These are phyloP conservation scores for Fusarium sacchari DNA, from an alignment of 2,329 filamentous ascomycete species.

Conservation along the genomic window DNA sequence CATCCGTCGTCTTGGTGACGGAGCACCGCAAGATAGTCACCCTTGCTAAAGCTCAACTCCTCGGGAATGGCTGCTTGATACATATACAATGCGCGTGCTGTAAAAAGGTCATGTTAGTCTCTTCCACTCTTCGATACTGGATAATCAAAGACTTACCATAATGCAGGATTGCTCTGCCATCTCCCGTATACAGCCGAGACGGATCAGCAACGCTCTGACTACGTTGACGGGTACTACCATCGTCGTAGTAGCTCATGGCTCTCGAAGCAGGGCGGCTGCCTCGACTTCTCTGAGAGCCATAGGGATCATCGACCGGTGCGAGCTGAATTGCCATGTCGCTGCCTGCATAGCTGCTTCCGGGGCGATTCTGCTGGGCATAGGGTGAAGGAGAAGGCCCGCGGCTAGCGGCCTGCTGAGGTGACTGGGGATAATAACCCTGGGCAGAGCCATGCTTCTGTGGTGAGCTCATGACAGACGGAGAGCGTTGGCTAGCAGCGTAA, in stretches of 20 bases:
- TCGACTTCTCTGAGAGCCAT: conserved; percentile 66
- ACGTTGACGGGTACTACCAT: conserved; percentile 61
- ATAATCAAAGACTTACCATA: conserved; percentile 76
- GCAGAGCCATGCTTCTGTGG: conserved; percentile 59
- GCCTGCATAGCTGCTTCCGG: conserved; percentile 61
- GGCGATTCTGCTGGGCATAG: conserved; percentile 59
- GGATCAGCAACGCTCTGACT: conserved; percentile 90
- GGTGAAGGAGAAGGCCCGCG: conserved; percentile 61
- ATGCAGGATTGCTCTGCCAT: conserved; percentile 88
- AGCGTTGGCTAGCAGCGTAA: conserved; percentile 57
- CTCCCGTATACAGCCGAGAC: conserved; percentile 82
- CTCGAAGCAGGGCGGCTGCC: conserved; percentile 61
- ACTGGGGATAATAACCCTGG: conserved; percentile 63
- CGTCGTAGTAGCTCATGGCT: conserved; percentile 67
- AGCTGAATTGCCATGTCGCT: conserved; percentile 76
- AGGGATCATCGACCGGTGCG: conserved; percentile 66
- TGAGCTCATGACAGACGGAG: conserved; percentile 52
- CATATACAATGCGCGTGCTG: conserved; percentile 92
- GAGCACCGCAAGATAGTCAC: conserved; percentile 88
- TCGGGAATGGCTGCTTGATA: conserved; percentile 96
- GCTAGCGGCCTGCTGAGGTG: conserved; percentile 58
- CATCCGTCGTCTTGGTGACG: conserved; percentile 96
- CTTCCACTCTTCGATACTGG: not conserved
- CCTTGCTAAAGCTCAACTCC: conserved; percentile 91
- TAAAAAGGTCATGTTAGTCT: conserved; percentile 34